Percentiles rank a stretch among this genome's conserved stretches.
These are phyloP conservation scores for Speleostelium caveatum DNA, from an alignment of 78 protist genomes.

Conservation along the genomic window DNA sequence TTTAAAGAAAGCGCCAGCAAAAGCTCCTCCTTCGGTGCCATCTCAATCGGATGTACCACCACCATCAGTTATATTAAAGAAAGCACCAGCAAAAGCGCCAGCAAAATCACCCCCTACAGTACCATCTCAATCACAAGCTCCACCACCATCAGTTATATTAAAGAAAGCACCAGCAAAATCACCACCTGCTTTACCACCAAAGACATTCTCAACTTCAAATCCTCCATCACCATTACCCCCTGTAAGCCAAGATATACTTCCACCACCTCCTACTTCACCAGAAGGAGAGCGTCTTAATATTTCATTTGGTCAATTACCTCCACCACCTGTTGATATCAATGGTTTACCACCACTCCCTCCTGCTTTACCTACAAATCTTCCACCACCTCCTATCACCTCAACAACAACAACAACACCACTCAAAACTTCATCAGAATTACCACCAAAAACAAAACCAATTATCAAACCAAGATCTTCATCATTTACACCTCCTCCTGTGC, in stretches of 20 bases:
- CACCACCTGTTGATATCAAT: neutral
- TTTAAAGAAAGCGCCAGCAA: too few species aligned
- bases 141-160: neutral
- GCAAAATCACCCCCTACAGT: neutral
- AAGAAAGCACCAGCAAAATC: neutral
- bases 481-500: neutral
- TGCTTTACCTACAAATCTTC: neutral
- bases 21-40: neutral
- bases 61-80: neutral
- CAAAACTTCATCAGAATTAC: neutral
- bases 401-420: conserved; percentile 7
- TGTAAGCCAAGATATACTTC: neutral
- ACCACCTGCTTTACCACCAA: neutral
- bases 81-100: conserved; percentile 4
- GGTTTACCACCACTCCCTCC: conserved; percentile 27
- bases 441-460: neutral
- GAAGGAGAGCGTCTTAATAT: neutral
- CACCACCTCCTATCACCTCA: neutral
- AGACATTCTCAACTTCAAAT: neutral
- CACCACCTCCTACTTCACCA: conserved; percentile 42
- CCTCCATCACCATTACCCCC: neutral
- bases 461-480: neutral
- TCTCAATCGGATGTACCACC: neutral
- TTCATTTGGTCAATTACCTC: neutral
- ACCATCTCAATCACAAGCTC: conserved; percentile 8